Evolutionary conservation across 2,329 filamentous ascomycete species (phyloP).

Genomic region (Nectriaceae sp.): DNA sequence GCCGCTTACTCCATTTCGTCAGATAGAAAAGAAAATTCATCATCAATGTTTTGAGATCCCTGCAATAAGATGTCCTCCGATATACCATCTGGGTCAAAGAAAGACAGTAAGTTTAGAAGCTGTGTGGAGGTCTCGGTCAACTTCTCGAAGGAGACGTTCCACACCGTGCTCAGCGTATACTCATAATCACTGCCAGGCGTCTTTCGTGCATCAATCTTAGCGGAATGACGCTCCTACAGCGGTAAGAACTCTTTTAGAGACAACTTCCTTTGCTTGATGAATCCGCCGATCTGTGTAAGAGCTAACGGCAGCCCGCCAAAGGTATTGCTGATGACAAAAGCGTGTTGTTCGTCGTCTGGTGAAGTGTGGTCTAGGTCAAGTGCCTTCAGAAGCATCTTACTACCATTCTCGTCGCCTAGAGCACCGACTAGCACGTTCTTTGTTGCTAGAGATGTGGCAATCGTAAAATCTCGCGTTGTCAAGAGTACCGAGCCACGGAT

Average conservation of each 20-base stretch:
- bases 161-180: constrained; percentile 31
- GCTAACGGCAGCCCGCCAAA: constrained; percentile 19
- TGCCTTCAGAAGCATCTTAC: neutral
- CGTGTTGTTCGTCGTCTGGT: constrained; percentile 5
- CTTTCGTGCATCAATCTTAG: constrained; percentile 27
- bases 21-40: constrained; percentile 23
- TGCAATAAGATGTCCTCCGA: constrained; percentile 26
- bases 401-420: neutral
- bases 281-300: constrained; percentile 31
- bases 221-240: constrained; percentile 28
- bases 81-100: constrained; percentile 31
- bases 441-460: constrained; percentile 6
- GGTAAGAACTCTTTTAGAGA: constrained; percentile 27
- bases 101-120: constrained; percentile 27
- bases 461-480: constrained; percentile 23
- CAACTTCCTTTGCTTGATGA: constrained; percentile 27
- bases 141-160: constrained; percentile 29
- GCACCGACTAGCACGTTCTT: neutral
- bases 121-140: constrained; percentile 18
- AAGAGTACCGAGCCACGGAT: constrained; percentile 24
- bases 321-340: constrained; percentile 15
- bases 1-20: constrained; percentile 31
- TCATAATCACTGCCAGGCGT: constrained; percentile 24
- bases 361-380: neutral
- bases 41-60: constrained; percentile 12